Evolutionary conservation across 768 basidiomycete genomes (phyloP).

Genomic region (Pleurotus cornucopiae): DNA sequence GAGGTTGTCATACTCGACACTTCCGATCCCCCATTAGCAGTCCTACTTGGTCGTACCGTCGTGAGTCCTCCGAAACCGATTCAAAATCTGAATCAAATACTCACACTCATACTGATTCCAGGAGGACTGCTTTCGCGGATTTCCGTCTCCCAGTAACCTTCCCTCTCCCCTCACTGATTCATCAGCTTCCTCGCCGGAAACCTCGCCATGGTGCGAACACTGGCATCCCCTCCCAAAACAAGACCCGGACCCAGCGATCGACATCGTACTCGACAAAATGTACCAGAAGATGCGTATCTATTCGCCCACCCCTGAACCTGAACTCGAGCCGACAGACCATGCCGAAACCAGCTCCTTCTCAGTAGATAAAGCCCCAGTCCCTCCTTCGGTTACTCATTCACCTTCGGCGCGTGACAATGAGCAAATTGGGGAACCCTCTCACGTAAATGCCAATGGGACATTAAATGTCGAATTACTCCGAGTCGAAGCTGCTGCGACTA

Average conservation of each 20-base stretch:
- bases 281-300: slow-evolving; percentile 6
- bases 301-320: background rate
- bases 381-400: background rate
- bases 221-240: slow-evolving; percentile 6
- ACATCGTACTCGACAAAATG: slow-evolving; percentile 3
- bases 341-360: no score
- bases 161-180: slow-evolving; percentile 2
- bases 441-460: background rate
- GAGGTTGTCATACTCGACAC: background rate
- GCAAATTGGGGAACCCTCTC: background rate
- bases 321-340: background rate
- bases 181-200: background rate
- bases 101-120: background rate
- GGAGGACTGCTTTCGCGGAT: slow-evolving; percentile 7
- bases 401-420: background rate
- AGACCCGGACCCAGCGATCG: slow-evolving; percentile 7
- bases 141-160: slow-evolving; percentile 1
- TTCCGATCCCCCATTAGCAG: slow-evolving; percentile 1
- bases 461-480: background rate
- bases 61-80: background rate
- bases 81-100: no score
- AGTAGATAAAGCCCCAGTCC: background rate
- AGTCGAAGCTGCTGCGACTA: background rate
- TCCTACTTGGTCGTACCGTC: background rate
- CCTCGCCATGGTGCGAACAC: slow-evolving; percentile 6